Base-by-base conservation (phyloP, 202 grass and related monocot species). In the Musa balbisiana region DNA sequence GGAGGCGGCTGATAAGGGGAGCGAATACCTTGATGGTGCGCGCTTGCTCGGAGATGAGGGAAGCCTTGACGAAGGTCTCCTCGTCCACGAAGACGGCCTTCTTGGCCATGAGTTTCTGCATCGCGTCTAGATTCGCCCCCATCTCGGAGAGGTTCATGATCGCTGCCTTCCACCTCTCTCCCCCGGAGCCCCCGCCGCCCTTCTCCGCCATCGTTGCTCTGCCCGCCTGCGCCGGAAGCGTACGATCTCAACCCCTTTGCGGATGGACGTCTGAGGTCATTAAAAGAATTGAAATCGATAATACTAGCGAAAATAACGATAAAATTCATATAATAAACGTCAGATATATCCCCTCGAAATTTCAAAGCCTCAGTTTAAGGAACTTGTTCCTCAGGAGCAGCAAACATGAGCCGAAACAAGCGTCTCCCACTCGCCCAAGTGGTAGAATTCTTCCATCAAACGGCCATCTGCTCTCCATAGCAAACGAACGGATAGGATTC, bases 31-130 rank as follows among this genome's bases (percentile, higher is more conserved):
- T 96, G 68, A 96, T 96, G 79, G 89, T 83, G 75, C 89, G 81
- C 15, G 85, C 83, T 70, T 96, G 92, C 53, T 96, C 89, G 72
- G 92, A 76, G 22, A 83, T 82, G 74, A 90, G 85, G 64, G 87
- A 92, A 8, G 92, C 89, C 76, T 92, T 89, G 52, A 89, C 83
- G 85, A 92, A 96, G 67, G 91, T 87, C 26, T 92, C 92, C 1
- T 96, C 89, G 52, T 96, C 85, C 24, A 88, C 89, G 73, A 96
- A 96, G 29, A 96, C 87, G 19, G 89, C 89, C 74, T 96, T 92
- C 66, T 87, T 83, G 17, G 67, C 82, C 19, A 96, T 71, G 51
- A 92, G 73, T 85, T 85, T 96, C 87, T 92, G 92, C 62, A 92
- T 85, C 64, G 81, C 80, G 49, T 88, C 92, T 23, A 96, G 79